phyloP scores from a whole-genome alignment of 345 rosid species.

The Populus davidiana region DNA sequence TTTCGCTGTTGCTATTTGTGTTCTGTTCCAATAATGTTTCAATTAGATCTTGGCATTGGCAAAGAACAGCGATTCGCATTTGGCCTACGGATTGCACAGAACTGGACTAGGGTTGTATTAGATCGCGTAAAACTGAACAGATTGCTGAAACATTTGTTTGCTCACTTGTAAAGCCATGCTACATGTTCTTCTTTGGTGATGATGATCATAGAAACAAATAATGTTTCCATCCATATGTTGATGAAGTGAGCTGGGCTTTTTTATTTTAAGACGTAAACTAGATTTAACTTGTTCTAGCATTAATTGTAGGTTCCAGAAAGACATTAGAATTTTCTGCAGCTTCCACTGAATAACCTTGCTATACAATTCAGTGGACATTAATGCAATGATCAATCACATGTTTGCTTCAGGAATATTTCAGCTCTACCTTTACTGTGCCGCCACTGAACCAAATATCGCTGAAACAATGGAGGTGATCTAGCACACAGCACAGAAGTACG shows the following conservation, averaged over 20 bases:
- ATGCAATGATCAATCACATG: background rate
- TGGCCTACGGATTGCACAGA: background rate
- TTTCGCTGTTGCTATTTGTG: no score
- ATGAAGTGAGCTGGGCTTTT: no score
- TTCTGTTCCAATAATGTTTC: no score
- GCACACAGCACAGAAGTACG: no score
- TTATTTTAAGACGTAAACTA: background rate
- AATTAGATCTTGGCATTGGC: background rate
- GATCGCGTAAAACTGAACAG: background rate
- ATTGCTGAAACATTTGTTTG: background rate
- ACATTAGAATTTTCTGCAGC: background rate
- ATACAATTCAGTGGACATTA: background rate
- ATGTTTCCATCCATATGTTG: no score
- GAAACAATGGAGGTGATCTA: no score
- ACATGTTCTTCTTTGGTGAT: background rate
- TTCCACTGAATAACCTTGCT: background rate
- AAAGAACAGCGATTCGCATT: background rate
- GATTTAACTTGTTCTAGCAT: no score
- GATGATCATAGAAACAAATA: no score
- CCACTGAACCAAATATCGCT: no score
- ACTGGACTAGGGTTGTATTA: no score
- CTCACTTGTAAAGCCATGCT: background rate
- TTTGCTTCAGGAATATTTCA: background rate
- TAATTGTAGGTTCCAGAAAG: background rate
- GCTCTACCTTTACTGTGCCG: no score